These are phyloP conservation scores for Elsinoe australis DNA, from an alignment of 2,329 filamentous ascomycete genomes.

Conservation along the genomic window DNA sequence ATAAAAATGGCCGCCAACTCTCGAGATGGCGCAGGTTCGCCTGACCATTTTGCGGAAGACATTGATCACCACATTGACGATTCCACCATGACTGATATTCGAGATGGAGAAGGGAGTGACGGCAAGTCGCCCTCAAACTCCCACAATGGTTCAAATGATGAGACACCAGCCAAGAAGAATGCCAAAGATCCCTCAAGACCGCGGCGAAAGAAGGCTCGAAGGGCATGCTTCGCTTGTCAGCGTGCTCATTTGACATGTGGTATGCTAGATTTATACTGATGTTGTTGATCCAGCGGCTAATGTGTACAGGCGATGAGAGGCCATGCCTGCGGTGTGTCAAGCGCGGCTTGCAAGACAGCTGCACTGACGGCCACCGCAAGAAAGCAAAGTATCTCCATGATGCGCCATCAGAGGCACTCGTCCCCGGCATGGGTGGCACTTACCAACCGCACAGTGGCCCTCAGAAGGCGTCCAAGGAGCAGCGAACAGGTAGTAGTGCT, in stretches of 20 bases:
- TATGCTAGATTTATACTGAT: constrained; percentile 48
- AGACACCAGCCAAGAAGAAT: constrained; percentile 35
- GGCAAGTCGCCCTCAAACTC: constrained; percentile 30
- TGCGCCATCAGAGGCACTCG: constrained; percentile 78
- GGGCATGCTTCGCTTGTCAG: constrained; percentile 95
- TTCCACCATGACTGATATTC: constrained; percentile 38
- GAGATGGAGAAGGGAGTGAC: constrained; percentile 32
- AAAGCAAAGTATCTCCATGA: constrained; percentile 99
- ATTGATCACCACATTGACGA: constrained; percentile 35
- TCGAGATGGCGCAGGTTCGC: constrained; percentile 41
- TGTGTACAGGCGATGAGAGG: constrained; percentile 71
- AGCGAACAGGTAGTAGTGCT: background rate
- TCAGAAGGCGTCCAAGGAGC: constrained; percentile 27
- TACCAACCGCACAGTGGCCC: constrained; percentile 42
- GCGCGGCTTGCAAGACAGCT: constrained; percentile 79
- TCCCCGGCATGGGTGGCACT: constrained; percentile 71
- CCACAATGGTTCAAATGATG: constrained; percentile 30
- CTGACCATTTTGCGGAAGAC: constrained; percentile 35
- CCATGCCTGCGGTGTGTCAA: constrained; percentile 93
- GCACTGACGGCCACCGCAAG: constrained; percentile 93
- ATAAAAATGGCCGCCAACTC: constrained; percentile 39
- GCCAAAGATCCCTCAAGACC: constrained; percentile 87
- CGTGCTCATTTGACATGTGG: constrained; percentile 95
- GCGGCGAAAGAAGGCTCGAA: constrained; percentile 86
- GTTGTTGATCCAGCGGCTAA: background rate